phyloP scores from a whole-genome alignment of 805 yeast species.

The Wickerhamiella siamensis region DNA sequence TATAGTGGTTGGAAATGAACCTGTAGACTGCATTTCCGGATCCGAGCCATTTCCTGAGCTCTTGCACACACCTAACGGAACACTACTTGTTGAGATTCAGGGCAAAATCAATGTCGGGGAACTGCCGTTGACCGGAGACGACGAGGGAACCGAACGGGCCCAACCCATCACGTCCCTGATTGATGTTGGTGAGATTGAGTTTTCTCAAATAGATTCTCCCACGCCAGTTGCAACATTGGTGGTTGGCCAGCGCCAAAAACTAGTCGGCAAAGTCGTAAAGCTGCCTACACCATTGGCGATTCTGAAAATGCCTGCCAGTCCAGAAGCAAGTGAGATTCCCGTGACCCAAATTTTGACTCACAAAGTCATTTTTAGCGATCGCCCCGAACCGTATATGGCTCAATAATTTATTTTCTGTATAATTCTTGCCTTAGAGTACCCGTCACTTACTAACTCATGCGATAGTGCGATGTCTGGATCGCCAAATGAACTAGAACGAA shows the following conservation, averaged over 20 bases:
- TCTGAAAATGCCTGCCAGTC: slow-evolving; percentile 6
- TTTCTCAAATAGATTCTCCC: background rate
- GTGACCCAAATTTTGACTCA: slow-evolving; percentile 13
- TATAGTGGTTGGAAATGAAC: background rate
- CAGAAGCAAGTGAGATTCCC: slow-evolving; percentile 4
- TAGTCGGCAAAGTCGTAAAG: slow-evolving; percentile 13
- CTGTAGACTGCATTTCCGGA: background rate
- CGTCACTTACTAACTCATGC: no score
- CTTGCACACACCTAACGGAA: slow-evolving; percentile 10
- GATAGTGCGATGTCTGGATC: no score
- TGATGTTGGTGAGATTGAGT: slow-evolving; percentile 11
- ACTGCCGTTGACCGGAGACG: slow-evolving; percentile 8
- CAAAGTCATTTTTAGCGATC: slow-evolving; percentile 11
- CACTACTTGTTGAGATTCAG: slow-evolving; percentile 14
- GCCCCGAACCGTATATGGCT: slow-evolving; percentile 15
- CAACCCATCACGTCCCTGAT: background rate
- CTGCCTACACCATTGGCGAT: slow-evolving; percentile 15
- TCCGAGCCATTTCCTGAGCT: slow-evolving; percentile 6
- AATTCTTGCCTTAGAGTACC: background rate
- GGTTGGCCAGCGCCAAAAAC: slow-evolving; percentile 13
- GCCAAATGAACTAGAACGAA: no score
- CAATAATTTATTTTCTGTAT: background rate
- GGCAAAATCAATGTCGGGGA: slow-evolving; percentile 14
- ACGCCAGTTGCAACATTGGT: slow-evolving; percentile 6
- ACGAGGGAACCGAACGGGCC: background rate